Evolutionary conservation across 208 protist genomes (phyloP).

Genomic region (Trypanosoma rangeli): DNA sequence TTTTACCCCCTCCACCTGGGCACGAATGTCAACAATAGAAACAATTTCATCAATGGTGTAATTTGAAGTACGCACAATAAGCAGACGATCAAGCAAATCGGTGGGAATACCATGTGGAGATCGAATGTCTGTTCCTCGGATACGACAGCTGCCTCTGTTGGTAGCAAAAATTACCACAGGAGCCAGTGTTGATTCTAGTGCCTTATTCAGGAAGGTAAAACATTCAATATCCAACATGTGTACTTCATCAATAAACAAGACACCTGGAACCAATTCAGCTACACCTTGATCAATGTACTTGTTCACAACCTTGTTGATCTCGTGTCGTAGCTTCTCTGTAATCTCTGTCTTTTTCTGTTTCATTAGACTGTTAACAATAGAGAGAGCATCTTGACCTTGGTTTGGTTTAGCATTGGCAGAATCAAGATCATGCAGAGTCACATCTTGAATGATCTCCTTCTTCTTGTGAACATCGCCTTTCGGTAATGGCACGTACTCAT

Average conservation of each 20-base stretch:
- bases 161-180: constrained; percentile 99
- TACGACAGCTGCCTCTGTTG: constrained; percentile 97
- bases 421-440: constrained; percentile 99
- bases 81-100: constrained; percentile 99
- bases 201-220: constrained; percentile 99
- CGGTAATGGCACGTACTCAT: constrained; percentile 99
- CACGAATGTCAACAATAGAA: constrained; percentile 95
- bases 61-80: constrained; percentile 98
- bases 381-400: constrained; percentile 97
- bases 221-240: constrained; percentile 99
- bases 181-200: constrained; percentile 98
- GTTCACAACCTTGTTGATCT: constrained; percentile 99
- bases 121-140: constrained; percentile 97
- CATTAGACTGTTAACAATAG: constrained; percentile 97
- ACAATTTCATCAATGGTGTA: constrained; percentile 97
- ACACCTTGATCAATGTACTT: constrained; percentile 99
- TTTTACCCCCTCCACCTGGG: constrained; percentile 94
- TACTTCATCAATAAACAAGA: constrained; percentile 99
- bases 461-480: constrained; percentile 99
- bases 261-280: constrained; percentile 99
- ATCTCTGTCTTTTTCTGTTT: constrained; percentile 99
- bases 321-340: constrained; percentile 99
- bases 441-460: constrained; percentile 99
- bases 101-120: constrained; percentile 99
- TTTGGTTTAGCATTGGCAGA: constrained; percentile 98